Evolutionary conservation across 1,284 basidiomycete species (phyloP).

Genomic region (Ustilago nuda): DNA sequence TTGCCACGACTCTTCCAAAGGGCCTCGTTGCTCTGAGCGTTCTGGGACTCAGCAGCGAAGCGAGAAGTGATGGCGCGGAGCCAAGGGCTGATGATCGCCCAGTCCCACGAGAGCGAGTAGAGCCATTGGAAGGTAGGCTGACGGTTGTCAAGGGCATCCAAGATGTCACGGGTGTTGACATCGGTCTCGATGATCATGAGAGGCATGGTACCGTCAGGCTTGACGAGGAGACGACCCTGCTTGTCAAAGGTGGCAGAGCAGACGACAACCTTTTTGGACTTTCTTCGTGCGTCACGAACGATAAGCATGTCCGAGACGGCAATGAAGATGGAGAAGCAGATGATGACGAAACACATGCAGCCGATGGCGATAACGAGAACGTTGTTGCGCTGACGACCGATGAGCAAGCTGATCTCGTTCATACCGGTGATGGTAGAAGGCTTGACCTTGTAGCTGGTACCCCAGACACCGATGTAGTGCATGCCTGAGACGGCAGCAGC

Average conservation of each 20-base stretch:
- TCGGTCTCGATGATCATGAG: constrained; percentile 73
- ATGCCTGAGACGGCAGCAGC: constrained; percentile 72
- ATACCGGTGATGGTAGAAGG: constrained; percentile 25
- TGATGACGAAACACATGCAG: constrained; percentile 72
- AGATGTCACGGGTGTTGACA: constrained; percentile 69
- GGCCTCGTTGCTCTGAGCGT: constrained; percentile 49
- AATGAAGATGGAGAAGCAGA: constrained; percentile 70
- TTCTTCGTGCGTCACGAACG: constrained; percentile 69
- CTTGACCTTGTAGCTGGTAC: constrained; percentile 70
- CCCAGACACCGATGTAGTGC: constrained; percentile 73
- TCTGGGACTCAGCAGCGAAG: constrained; percentile 41
- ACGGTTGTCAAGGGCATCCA: constrained; percentile 71
- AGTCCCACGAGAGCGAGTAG: constrained; percentile 73
- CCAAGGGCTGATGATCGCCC: constrained; percentile 71
- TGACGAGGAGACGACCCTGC: constrained; percentile 72
- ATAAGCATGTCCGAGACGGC: constrained; percentile 70
- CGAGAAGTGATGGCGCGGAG: constrained; percentile 70
- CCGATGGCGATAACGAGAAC: constrained; percentile 69
- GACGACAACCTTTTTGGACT: constrained; percentile 72
- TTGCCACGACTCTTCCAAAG: constrained; percentile 53
- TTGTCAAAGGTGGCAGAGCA: constrained; percentile 72
- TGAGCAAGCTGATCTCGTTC: constrained; percentile 44
- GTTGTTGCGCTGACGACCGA: constrained; percentile 62
- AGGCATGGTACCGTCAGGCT: constrained; percentile 72
- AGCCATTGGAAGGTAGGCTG: constrained; percentile 73